phyloP scores from a whole-genome alignment of 345 rosid genomes.

The Aethionema arabicum region DNA sequence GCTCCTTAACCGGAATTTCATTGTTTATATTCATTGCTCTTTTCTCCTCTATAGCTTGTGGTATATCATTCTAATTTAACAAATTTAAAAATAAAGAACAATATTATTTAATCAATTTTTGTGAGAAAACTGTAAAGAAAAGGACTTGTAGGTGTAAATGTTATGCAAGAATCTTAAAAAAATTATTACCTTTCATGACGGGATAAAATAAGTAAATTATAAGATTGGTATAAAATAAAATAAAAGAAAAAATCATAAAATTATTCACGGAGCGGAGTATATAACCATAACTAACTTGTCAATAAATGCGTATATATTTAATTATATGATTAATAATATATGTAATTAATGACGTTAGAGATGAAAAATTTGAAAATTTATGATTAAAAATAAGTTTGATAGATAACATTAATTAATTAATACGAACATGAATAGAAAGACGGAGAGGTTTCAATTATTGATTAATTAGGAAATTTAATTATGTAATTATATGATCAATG shows the following conservation, averaged over 20 bases:
- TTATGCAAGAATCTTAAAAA: no score
- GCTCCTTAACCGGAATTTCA: conserved; percentile 16
- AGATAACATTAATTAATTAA: no score
- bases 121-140: not conserved
- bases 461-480: no score
- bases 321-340: not conserved
- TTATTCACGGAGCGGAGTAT: not conserved
- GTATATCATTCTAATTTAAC: conserved; percentile 11
- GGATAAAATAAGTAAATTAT: not conserved
- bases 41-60: conserved; percentile 21
- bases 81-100: not conserved
- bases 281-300: not conserved
- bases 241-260: not conserved
- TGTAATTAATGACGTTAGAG: no score
- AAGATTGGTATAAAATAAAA: not conserved
- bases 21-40: conserved; percentile 36
- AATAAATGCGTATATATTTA: not conserved
- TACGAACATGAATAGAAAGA: no score
- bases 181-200: not conserved
- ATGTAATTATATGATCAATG: not conserved
- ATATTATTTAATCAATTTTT: not conserved
- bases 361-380: no score
- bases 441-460: no score
- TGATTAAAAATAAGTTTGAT: no score
- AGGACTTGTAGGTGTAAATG: not conserved